Base-by-base conservation (phyloP, 148 eudicot species). In the Rhododendron henanense region DNA sequence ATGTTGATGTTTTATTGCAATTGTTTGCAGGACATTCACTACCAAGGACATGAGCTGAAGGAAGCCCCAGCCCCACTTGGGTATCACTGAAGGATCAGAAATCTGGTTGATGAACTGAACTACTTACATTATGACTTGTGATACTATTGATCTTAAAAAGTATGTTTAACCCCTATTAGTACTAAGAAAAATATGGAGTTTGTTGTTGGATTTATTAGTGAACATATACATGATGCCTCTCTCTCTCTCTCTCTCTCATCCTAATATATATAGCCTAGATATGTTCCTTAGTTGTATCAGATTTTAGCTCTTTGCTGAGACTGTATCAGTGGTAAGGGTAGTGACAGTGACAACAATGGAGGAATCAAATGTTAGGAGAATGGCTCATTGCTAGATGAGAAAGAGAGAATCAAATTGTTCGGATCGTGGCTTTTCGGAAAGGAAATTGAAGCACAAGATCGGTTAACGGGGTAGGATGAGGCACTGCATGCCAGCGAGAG, bases 21-120 rank as follows among this genome's bases (percentile, higher is more conserved):
- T 81, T 28, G 28, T 28, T 28, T 92, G 91, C 94, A 96, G 97
- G 98, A 96, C 85, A 90, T 96, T 79, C 94, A 94, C 63, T 90
- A 79, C 65, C 94, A 94, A 87, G 98, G 98, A 59, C 96, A 89
- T 28, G 94, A 94, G 85, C 91, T 96, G 92, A 94, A 91, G 87
- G 95, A 92, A 41, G 87, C 94, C 44, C 90, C 98, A 50, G 96
- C 98, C 10, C 98, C 98, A 1, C 28, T 96, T 88, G 98, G 98
- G 59, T 96, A 96, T 89, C 98, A 96, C 85, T 96, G 87, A 92
- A 87, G 88, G 63, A 78, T 23, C 53, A 23, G 18, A 44, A 44
- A 44, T 45, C 81, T 10, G 25, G 28, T 23, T 75, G 33, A 73
- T 73, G 39, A 47, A 47, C 50, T 47, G 45, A 33, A 18, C 15